Base-by-base conservation (phyloP, 2,329 filamentous ascomycete genomes). In the Colletotrichum truncatum region DNA sequence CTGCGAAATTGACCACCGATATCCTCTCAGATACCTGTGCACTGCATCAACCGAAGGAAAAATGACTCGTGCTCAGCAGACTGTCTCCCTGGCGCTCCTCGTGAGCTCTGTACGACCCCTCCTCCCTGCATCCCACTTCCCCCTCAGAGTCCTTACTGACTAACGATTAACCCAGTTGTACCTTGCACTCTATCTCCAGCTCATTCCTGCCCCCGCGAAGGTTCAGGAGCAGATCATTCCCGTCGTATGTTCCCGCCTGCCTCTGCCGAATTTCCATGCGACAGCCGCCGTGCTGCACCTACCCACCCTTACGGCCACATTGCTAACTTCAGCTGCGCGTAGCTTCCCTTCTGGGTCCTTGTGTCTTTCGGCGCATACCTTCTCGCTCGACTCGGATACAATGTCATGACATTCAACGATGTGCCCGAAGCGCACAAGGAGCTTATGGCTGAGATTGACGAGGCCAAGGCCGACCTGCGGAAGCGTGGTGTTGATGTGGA, bases 31-130 rank as follows among this genome's bases (percentile, higher is more conserved):
- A 54, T 6, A 4, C 7, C 10, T 11, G 8, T 6, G 3, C 16
- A 11, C 30, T 51, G 10, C 34, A 28, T n/a, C 23, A 23, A 43
- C 16, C n/a, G n/a, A 54, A 61, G 64, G 72, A 81, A 90, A 70
- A 69, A 98, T 98, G 96, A 97, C 96, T 71, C 93, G 94, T 81
- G 96, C 96, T 21, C 91, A 93, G 78, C 94, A 98, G 81, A 95
- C 93, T 70, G 90, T 98, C 76, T 97, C 94, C 67, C 86, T 97
- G 74, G 91, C 89, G 74, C 89, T 98, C 74, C 87, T 98, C 72
- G 87, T 96, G 80, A 93, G 93, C 73, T 97, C 94, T 36, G 94
- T 98, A 90, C 73, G 88, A 60, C 55, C 51, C 52, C 54, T 51
- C 23, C 28, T 43, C 43, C 51, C 36, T 56, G 28, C 21, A 30